Base-by-base conservation (phyloP, 2,329 filamentous ascomycete species). In the Sclerotinia trifoliorum region DNA sequence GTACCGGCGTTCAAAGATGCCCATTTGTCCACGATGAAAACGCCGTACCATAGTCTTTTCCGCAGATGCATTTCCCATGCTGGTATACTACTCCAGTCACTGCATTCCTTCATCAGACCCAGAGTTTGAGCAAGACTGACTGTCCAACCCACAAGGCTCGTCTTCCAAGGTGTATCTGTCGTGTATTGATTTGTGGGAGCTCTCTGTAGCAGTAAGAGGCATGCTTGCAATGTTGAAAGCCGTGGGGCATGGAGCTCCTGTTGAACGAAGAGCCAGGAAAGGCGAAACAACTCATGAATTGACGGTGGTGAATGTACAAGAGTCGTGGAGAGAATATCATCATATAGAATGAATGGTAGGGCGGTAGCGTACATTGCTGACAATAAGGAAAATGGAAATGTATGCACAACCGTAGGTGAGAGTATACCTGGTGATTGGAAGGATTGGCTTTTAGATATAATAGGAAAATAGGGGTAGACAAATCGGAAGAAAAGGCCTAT, bases 381-480 rank as follows among this genome's bases (percentile, higher is more conserved):
- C 21, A 81, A 72, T 19, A 81, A 73, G 52, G 77, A 79, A 4
- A 80, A 74, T 1, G 79, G 77, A 17, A 81, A 70, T 29, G 73
- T 74, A 61, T 77, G 71, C 1, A 80, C 74, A 17, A 78, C 73
- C 4, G 76, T 70, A 1, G 75, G 76, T 42, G 70, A 72, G 48
- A 76, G 52, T 48, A 69, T 52, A 21, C 73, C 75, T 26, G 52
- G 64, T 29, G 74, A 71, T 2, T 70, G 62, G 48, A 73, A 78
- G 49, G 76, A 72, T 71, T 79, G 77, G 63, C 76, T 77, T 66
- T 78, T 75, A n/a, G 77, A 78, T 17, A 81, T 68, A 17, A 82
- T 77, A 5, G 80, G 80, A 70, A 81, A 81, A 72, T 81, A 81
- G 19, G 80, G 80, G 60, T 81, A 78, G 63, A 82, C 78, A 71